These are phyloP conservation scores for Darksidea phi DNA, from an alignment of 495 filamentous ascomycete species.

Conservation along the genomic window DNA sequence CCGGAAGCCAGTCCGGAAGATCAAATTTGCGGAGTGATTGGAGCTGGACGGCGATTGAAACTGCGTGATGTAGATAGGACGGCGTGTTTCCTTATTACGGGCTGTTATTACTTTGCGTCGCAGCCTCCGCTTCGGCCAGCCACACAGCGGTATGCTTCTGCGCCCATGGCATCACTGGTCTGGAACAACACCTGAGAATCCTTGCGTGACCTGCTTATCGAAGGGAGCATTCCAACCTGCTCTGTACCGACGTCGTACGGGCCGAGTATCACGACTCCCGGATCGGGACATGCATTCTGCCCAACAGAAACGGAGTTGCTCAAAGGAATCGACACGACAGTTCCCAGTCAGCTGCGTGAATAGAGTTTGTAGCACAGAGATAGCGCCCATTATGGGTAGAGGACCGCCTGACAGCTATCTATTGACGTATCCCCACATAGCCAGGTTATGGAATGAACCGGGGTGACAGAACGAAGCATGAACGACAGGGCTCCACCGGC, in stretches of 20 bases:
- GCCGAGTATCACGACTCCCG: background rate
- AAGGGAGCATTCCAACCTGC: background rate
- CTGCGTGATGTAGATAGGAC: background rate
- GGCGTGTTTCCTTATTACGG: background rate
- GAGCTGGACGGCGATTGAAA: background rate
- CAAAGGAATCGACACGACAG: background rate
- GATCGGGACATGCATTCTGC: background rate
- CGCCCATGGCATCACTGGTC: background rate
- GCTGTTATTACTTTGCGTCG: background rate
- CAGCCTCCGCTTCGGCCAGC: background rate
- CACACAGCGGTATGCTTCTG: background rate
- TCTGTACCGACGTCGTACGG: background rate
- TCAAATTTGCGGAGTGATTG: background rate
- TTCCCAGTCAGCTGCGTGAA: too few species aligned
- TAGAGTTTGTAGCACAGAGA: background rate
- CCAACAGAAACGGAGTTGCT: background rate
- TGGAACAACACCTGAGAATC: background rate
- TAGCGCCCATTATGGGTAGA: background rate
- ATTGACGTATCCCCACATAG: background rate
- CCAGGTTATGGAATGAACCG: background rate
- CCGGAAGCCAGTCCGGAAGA: background rate
- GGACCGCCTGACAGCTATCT: background rate
- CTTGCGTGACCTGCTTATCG: background rate
- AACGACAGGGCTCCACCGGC: background rate
- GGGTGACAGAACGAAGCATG: background rate